Evolutionary conservation across 768 basidiomycete genomes (phyloP).

Genomic region (Podaxis pistillaris): DNA sequence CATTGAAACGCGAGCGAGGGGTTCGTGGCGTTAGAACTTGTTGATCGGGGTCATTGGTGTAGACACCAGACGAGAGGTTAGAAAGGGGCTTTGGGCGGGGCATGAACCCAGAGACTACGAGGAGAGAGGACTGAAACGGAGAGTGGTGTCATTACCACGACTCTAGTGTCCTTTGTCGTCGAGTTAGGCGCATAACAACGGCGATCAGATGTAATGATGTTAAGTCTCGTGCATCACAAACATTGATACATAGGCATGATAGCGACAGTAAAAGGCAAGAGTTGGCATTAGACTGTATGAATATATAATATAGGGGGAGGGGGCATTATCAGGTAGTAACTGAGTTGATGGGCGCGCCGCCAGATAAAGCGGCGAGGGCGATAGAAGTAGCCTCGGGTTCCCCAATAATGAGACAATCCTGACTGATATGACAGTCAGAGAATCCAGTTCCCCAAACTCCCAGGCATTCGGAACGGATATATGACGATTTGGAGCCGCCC

Average conservation of each 20-base stretch:
- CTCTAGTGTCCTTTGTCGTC: neutral
- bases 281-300: neutral
- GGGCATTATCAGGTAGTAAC: neutral
- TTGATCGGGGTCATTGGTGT: constrained; percentile 29
- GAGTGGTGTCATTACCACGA: neutral
- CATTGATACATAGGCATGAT: neutral
- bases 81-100: constrained; percentile 37
- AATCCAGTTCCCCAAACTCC: too few species aligned
- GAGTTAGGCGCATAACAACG: constrained; percentile 3
- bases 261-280: neutral
- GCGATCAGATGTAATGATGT: neutral
- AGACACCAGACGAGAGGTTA: constrained; percentile 32
- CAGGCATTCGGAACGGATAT: too few species aligned
- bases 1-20: constrained; percentile 57
- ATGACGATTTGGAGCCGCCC: neutral
- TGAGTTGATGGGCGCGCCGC: neutral
- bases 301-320: neutral
- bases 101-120: constrained; percentile 24
- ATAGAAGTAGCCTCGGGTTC: too few species aligned
- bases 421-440: too few species aligned
- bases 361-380: too few species aligned
- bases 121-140: neutral
- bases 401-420: too few species aligned
- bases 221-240: neutral
- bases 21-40: constrained; percentile 55